Base-by-base conservation (phyloP, 352 stramenopile species). In the Globisporangium splendens region DNA sequence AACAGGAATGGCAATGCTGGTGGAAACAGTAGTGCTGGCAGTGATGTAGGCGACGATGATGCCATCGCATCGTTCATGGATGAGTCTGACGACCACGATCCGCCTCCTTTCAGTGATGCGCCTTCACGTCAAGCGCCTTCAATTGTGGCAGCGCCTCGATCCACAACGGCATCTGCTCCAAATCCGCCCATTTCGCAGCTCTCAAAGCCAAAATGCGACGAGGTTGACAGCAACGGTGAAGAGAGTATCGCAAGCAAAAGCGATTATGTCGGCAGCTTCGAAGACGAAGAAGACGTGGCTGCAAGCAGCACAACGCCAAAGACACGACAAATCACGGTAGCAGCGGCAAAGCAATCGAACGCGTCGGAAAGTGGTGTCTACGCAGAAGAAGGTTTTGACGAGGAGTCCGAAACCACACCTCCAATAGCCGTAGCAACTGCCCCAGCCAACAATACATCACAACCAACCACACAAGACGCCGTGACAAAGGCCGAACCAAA, bases 311-410 rank as follows among this genome's bases (percentile, higher is more conserved):
- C 20, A 39, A 61, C 38, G 18, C 21, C 39, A 46, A 43, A 14
- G 41, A 28, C 5, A 18, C 39, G 39, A 15, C 39, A 18, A 44
- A 44, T 35, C 28, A 35, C 28, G 39, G 17, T 10, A n/a, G 8
- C 22, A 41, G 21, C 46, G 22, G n/a, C 17, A 55, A 20, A 66
- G 31, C 22, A 47, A 46, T 20, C 14, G 15, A 33, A 31, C 18
- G 67, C 43, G 15, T 82, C 69, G 8, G 77, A 85, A 51, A 86
- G 71, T 15, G 73, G 54, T 5, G 64, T 59, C 3, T 86, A 83
- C 51, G 75, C 77, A 41, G 73, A 85, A 28, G 77, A 88, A 38
- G 61, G 41, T 13, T 85, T 89, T 52, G 76, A 89, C 8, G 70
- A 89, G 17, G 73, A 77, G 20, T 79, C 75, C 1, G n/a, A 21